Evolutionary conservation across 176 grass and related monocot species (phyloP), one percentile per base, ranked within the genome.

Genomic region (Carex myosuroides): DNA sequence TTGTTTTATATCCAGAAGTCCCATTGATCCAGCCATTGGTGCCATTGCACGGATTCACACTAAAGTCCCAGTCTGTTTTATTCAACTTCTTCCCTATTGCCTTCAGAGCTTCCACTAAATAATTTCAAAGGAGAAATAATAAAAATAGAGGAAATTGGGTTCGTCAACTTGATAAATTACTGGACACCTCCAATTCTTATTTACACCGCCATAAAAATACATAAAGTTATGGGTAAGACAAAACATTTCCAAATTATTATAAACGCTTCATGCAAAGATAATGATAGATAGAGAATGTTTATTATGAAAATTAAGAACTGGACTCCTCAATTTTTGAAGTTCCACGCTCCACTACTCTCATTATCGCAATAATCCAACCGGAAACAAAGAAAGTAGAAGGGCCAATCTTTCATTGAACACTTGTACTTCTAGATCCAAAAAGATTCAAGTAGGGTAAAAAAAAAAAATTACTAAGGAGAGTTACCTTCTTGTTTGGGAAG

Each of bases 41-140:
- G 11, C 70, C 59, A 63, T 69, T 60, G 82, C 92, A 90, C 52
- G 92, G 92, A 90, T 92, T 70, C 59, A 94, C 82, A 78, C 63
- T 94, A 81, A 94, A 94, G 79, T 94, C 85, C 90, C 86, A 94
- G 82, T 92, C 88, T n/a, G 33, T 82, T 59, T 92, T 94, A 55
- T 90, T 90, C 72, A 94, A 81, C 70, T 89, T 94, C 53, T 0
- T 66, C 42, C 86, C 93, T 87, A 94, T 92, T 56, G 42, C 86
- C 81, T 80, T 92, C 60, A 94, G 88, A 88, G 90, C 88, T 89
- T 94, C 82, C 48, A 94, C 93, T 94, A 75, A 59, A 92, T 88
- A 64, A 60, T 37, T 77, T 55, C 24, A 82, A 88, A 82, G 74
- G n/a, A 85, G 33, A 85, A 78, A 78, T 14, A 52, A 63, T 35